These are phyloP conservation scores for Schizonepeta tenuifolia DNA, from an alignment of 257 asterid genomes.

Conservation along the genomic window DNA sequence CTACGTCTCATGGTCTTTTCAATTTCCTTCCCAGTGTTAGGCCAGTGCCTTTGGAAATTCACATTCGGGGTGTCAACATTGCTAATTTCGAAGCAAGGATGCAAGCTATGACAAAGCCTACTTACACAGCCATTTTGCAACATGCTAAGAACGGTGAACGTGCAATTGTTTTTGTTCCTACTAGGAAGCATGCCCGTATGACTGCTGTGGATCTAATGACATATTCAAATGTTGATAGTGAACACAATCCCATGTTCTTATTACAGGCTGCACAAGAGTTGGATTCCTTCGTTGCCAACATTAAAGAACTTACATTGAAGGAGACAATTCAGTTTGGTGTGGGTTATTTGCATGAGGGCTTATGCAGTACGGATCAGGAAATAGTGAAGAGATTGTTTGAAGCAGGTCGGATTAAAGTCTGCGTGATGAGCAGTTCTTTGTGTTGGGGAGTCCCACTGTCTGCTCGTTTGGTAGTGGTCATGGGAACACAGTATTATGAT, in stretches of 20 bases:
- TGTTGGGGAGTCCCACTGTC: constrained; percentile 66
- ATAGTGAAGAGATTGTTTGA: constrained; percentile 58
- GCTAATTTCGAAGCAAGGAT: constrained; percentile 62
- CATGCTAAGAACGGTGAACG: constrained; percentile 59
- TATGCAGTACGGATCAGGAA: constrained; percentile 55
- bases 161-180: constrained; percentile 56
- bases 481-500: constrained; percentile 66
- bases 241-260: constrained; percentile 44
- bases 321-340: constrained; percentile 55
- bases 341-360: constrained; percentile 65
- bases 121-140: constrained; percentile 60
- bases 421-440: constrained; percentile 60
- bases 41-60: constrained; percentile 67
- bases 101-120: constrained; percentile 67
- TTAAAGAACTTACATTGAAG: constrained; percentile 53
- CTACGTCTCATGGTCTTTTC: constrained; percentile 62
- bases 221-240: constrained; percentile 52
- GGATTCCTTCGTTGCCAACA: constrained; percentile 45
- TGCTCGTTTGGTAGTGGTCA: constrained; percentile 65
- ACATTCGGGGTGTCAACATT: constrained; percentile 61
- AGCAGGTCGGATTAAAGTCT: constrained; percentile 55
- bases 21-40: constrained; percentile 63
- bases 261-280: constrained; percentile 41
- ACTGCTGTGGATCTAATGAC: constrained; percentile 64
- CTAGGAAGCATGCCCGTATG: constrained; percentile 63